Conservation (phyloP, 202 grass and related monocot species). For the Panicum hallii region DNA sequence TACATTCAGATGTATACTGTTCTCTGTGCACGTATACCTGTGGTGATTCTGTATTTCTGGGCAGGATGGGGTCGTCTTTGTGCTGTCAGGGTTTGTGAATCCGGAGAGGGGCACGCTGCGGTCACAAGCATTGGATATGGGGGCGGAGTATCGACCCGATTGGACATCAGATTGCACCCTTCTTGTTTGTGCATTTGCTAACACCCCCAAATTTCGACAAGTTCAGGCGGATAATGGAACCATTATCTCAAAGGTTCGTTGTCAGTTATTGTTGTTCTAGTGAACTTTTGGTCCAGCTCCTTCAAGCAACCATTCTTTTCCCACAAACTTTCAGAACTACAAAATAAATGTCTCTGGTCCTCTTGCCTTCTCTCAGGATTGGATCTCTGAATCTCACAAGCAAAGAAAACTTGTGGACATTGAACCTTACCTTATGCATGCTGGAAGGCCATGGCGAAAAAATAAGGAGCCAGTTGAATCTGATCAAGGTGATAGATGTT, state of each 20-base stretch:
- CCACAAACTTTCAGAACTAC: neutral
- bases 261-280: neutral
- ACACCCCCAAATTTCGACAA: slow-evolving; percentile 88
- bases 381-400: slow-evolving; percentile 80
- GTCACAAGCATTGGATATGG: slow-evolving; percentile 83
- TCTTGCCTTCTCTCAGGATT: slow-evolving; percentile 62
- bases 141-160: slow-evolving; percentile 79
- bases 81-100: slow-evolving; percentile 87
- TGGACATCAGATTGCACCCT: slow-evolving; percentile 87
- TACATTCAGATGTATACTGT: neutral
- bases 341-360: neutral
- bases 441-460: slow-evolving; percentile 88
- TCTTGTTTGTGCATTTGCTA: slow-evolving; percentile 91
- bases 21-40: neutral
- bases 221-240: slow-evolving; percentile 81
- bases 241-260: slow-evolving; percentile 77
- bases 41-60: neutral
- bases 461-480: slow-evolving; percentile 51
- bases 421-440: slow-evolving; percentile 93
- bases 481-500: slow-evolving; percentile 57
- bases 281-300: neutral
- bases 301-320: neutral
- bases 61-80: slow-evolving; percentile 84
- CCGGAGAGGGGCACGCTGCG: slow-evolving; percentile 77
- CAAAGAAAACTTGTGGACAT: slow-evolving; percentile 83